Conservation (phyloP, 2,329 filamentous ascomycete species). For the Penicillium sp. region DNA sequence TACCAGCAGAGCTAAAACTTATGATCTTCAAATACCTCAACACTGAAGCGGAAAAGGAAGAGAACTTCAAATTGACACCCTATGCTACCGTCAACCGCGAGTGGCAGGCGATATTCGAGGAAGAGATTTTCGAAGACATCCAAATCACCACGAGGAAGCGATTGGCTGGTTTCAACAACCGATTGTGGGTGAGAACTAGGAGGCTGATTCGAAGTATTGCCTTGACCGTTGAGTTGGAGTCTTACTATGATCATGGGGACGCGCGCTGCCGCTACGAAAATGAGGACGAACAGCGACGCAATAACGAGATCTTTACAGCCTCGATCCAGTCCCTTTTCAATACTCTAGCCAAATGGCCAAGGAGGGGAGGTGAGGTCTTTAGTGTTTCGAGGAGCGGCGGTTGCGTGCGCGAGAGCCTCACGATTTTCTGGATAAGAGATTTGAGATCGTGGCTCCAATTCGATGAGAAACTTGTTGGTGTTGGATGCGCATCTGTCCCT, state of each 20-base stretch:
- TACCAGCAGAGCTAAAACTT: too few species aligned
- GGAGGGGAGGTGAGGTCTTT: too few species aligned
- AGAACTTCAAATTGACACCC: too few species aligned
- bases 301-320: background rate
- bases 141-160: background rate
- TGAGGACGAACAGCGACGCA: background rate
- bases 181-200: too few species aligned
- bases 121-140: background rate
- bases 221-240: background rate
- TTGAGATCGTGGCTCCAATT: background rate
- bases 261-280: background rate
- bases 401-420: too few species aligned
- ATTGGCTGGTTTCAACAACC: background rate
- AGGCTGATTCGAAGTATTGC: too few species aligned
- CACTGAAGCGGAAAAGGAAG: too few species aligned
- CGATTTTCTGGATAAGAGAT: background rate
- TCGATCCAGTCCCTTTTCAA: background rate
- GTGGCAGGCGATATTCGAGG: background rate
- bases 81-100: background rate
- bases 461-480: too few species aligned
- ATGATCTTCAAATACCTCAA: too few species aligned
- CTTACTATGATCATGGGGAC: background rate
- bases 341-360: background rate
- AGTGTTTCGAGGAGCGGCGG: too few species aligned
- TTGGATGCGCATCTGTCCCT: too few species aligned